phyloP scores from a whole-genome alignment of 306 rosid genomes.

The Potentilla sterilis region DNA sequence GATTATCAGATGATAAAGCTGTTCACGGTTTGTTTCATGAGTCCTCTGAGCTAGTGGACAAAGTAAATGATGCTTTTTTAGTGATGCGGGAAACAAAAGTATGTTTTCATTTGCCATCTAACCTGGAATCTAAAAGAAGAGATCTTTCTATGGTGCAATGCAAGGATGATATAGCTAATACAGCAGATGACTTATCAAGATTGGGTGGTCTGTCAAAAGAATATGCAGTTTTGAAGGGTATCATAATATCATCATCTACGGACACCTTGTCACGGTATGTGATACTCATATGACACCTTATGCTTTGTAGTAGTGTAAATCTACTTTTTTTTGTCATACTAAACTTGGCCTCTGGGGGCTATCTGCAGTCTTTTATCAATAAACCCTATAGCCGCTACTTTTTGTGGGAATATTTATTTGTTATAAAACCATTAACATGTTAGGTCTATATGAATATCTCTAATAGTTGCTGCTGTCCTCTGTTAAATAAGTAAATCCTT shows the following conservation, averaged over 20 bases:
- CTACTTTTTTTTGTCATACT: background rate
- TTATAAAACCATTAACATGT: background rate
- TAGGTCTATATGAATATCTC: background rate
- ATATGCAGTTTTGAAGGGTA: slow-evolving; percentile 60
- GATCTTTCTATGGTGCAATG: slow-evolving; percentile 33
- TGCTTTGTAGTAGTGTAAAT: background rate
- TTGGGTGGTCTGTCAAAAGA: slow-evolving; percentile 88
- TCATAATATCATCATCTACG: slow-evolving; percentile 52
- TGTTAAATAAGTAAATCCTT: background rate
- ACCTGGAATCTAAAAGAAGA: slow-evolving; percentile 32
- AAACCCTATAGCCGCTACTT: background rate
- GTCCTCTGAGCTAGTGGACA: slow-evolving; percentile 33
- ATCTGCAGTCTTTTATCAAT: background rate
- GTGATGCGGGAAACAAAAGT: slow-evolving; percentile 56
- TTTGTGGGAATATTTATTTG: background rate
- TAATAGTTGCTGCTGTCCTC: background rate
- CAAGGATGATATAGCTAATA: slow-evolving; percentile 34
- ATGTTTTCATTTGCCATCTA: slow-evolving; percentile 49
- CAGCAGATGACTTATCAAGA: slow-evolving; percentile 29
- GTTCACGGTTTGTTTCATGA: slow-evolving; percentile 26
- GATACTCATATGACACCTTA: slow-evolving; percentile 6
- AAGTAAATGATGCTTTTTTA: slow-evolving; percentile 44
- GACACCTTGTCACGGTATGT: slow-evolving; percentile 66
- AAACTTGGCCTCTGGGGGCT: background rate
- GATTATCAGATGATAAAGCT: slow-evolving; percentile 23